Evolutionary conservation across 305 asterid species (phyloP), one percentile per base, ranked within the genome.

Genomic region (Striga hermonthica): DNA sequence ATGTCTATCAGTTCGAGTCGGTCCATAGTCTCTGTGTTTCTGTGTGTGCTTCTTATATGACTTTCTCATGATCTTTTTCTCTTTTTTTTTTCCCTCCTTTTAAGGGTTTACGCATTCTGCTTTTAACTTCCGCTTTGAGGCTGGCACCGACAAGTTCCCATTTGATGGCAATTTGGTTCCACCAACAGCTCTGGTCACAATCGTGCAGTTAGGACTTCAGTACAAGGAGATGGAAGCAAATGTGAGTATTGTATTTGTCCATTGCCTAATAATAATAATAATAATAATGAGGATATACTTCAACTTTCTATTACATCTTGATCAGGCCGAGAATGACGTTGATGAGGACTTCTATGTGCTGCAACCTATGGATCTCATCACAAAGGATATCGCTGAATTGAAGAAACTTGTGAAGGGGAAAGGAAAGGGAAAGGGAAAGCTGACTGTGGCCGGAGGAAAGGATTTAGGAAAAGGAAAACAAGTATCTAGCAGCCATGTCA

Each of bases 181-280:
- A 41, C 81, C 75, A 37, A 79, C 70, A 68, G 50, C 82, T 54
- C 81, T 84, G 40, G 40, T 84, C 62, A 72, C 53, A 53, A 40
- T 75, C 62, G 74, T 77, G 50, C 83, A 73, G 72, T 75, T 68
- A 75, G 90, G 86, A 64, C 76, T 84, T 58, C 76, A 75, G 66
- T 77, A 58, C 68, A 13, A 71, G 55, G 86, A 77, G 71, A 71
- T 79, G 83, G 83, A 81, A 77, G 86, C 84, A 67, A 81, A 84
- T 64, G 9, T 73, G 74, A 68, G 28, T 52, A 3, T 13, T 52
- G 14, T 52, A 3, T 5, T 52, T 6, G 28, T 13, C 34, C 13
- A 13, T 52, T 52, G 10, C 7, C 6, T 4, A 7, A 13, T 56
- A 50, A 9, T 8, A 39, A 13, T 56, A 50, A 9, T 8, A 39